Base-by-base conservation (phyloP, 306 rosid genomes). In the Vigna unguiculata region DNA sequence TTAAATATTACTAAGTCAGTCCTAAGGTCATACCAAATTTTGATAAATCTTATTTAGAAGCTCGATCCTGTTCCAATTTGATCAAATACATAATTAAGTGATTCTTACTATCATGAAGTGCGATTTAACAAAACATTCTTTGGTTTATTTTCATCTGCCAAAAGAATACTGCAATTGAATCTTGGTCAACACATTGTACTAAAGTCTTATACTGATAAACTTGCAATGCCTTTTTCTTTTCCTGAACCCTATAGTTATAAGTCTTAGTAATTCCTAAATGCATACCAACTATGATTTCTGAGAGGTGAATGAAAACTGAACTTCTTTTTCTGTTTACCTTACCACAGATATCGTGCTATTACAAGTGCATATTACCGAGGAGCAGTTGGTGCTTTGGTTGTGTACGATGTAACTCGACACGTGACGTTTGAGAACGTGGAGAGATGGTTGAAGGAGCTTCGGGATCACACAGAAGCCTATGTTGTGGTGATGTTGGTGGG, bases 361-460 rank as follows among this genome's bases (percentile, higher is more conserved):
- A 91, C 97, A 40, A 91, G 94, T 76, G 97, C 97, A 17, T 91
- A 91, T 48, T 91, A 91, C 52, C 63, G 97, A 20, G 97, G 97
- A 82, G 97, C 97, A 5, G 94, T 89, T 11, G 97, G 97, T 24
- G 97, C 97, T 22, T 82, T 91, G 81, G 79, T 91, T 21, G 97
- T 91, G 58, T 91, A 91, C 69, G 97, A 91, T 71, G 86, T 88
- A 24, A 89, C 91, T 4, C 80, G 94, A 59, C 91, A 89, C 19
- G 85, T 86, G 14, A 91, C 94, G 19, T 91, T 89, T 2, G 94
- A 91, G 59, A 89, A 88, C 3, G 94, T 91, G 16, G 91, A 86
- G 83, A 85, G 94, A 69, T 91, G 97, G 97, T 64, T 91, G 61
- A 91, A 86, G 90, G 97, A 91, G 85, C 94, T 91, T 16, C 79